Evolutionary conservation across 169 alveolate species (phyloP), one percentile per base, ranked within the genome.

Genomic region (Cytauxzoon felis): DNA sequence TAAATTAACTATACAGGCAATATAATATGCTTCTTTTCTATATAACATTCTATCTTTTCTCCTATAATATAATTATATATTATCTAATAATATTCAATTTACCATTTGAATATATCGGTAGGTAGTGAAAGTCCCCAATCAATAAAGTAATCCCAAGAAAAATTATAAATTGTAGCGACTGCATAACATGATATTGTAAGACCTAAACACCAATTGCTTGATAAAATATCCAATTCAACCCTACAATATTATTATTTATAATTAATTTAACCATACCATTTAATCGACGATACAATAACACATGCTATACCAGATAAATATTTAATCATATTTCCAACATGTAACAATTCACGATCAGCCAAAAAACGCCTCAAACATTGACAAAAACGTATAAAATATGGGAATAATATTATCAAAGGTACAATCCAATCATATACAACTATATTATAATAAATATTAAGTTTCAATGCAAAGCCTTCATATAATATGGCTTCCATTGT

Each of bases 51-150:
- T 58, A 42, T 54, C 40, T 18, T 51, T 29, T 1, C 82, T 51
- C 23, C 75, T 57, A 41, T 11, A 3, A 60, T 29, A 24, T 24
- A n/a, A n/a, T n/a, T n/a, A n/a, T n/a, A n/a, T n/a, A 19, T n/a
- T 11, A 6, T 54, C 4, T 54, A 38, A 2, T 54, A 24, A 19
- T 23, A 3, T 24, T n/a, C 16, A 2, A 5, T 3, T 34, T 64
- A 79, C 87, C 81, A 75, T 38, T 68, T 67, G 43, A 84, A 79
- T 29, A 72, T 68, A 43, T 84, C 66, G 30, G 59, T 64, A 21
- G 63, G 71, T 8, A 75, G 52, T n/a, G 68, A 47, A 19, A 91
- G 81, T 13, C 94, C 94, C 96, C 96, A 91, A 56, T 91, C 96
- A 64, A 89, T 73, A 62, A 80, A 83, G 42, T 72, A 67, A 41